Evolutionary conservation across 2,329 filamentous ascomycete species (phyloP), one percentile per base, ranked within the genome.

Genomic region (Parafenestella ontariensis): DNA sequence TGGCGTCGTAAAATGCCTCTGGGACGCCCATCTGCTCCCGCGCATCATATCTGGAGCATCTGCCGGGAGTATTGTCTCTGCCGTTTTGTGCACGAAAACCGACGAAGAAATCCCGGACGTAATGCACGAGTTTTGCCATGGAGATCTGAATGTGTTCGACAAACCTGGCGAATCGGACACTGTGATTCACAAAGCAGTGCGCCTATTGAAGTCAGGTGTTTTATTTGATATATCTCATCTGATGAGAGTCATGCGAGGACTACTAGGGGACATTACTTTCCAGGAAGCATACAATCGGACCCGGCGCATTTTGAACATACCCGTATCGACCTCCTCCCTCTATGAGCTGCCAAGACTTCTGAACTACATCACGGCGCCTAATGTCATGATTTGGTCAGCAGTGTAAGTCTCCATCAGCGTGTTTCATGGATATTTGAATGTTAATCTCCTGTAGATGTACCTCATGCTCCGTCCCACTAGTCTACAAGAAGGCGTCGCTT

Each of bases 241-340:
- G 44, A 88, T 86, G 2, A 83, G 88, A 42, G 92, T 96, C 5
- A 95, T 98, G 91, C 85, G 86, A 49, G 82, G 82, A 28, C 80
- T 95, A 68, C 82, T 96, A 7, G 92, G 92, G 33, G 91, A 97
- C 66, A 89, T 96, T 66, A 98, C 94, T 0, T 98, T 98, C 65
- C 91, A 94, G 69, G 94, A 98, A 76, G 92, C 92, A 0, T 97
- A 97, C 78, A 96, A 96, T 71, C 88, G 92, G n/a, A 96, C 93
- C 0, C 86, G 92, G 24, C 86, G 92, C 54, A 93, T 97, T 57
- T 85, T 96, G 69, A 98, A 97, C 73, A 96, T 98, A 33, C 93
- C 91, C 54, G 93, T 98, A 6, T 96, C 93, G 0, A 92, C 90
- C 2, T 90, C 91, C 1, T 91, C 90, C 15, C 84, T 94, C 49